Evolutionary conservation across 495 filamentous ascomycete species (phyloP).

Genomic region (Recurvomyces mirabilis): DNA sequence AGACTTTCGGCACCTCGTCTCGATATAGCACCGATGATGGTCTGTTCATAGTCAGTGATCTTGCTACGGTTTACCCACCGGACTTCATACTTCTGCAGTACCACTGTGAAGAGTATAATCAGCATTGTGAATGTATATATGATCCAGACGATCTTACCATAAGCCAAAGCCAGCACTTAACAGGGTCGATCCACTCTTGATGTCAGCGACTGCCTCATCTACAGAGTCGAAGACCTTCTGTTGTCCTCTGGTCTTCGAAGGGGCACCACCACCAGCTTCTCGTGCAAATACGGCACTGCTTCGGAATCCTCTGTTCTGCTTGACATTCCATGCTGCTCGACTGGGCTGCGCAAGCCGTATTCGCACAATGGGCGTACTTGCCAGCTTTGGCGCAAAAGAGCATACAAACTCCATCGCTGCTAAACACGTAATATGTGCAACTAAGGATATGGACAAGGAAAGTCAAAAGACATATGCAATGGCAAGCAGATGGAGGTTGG

Average conservation of each 20-base stretch:
- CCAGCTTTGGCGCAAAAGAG: slow-evolving; percentile 5
- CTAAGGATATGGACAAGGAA: not conserved
- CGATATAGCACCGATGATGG: slow-evolving; percentile 27
- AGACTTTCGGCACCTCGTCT: slow-evolving; percentile 23
- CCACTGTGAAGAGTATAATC: too few species aligned
- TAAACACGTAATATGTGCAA: not conserved
- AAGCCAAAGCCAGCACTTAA: slow-evolving; percentile 52
- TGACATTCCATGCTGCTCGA: slow-evolving; percentile 7
- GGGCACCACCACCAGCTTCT: slow-evolving; percentile 17
- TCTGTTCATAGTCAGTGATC: too few species aligned
- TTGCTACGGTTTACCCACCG: too few species aligned
- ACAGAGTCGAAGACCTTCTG: slow-evolving; percentile 47
- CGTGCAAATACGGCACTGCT: slow-evolving; percentile 2
- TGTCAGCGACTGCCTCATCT: slow-evolving; percentile 50
- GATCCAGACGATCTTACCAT: slow-evolving; percentile 32
- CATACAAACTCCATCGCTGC: slow-evolving; percentile 11
- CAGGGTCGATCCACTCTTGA: slow-evolving; percentile 46
- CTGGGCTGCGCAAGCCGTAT: slow-evolving; percentile 3
- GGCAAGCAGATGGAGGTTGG: not conserved
- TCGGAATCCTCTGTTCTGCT: slow-evolving; percentile 7
- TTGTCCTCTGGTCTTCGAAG: slow-evolving; percentile 28
- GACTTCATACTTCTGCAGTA: too few species aligned
- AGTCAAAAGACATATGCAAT: not conserved
- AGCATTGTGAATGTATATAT: too few species aligned
- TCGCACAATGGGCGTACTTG: slow-evolving; percentile 3